phyloP scores from a whole-genome alignment of 495 filamentous ascomycete species.

The Cenococcum geophilum region DNA sequence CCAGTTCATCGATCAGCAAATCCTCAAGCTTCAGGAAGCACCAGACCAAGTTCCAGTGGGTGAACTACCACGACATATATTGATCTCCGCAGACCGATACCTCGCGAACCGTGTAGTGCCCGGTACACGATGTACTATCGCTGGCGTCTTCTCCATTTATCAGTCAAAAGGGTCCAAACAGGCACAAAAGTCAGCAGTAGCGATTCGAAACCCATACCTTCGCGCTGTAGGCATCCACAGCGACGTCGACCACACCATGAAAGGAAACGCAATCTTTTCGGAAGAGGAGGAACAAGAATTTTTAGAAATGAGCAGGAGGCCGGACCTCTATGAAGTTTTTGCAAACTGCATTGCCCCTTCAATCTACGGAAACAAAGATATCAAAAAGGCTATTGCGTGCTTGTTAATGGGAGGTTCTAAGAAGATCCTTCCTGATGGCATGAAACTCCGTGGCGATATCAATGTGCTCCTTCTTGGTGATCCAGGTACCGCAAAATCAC shows the following conservation, averaged over 20 bases:
- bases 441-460: conserved; percentile 97
- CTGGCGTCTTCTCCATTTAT: conserved; percentile 98
- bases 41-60: conserved; percentile 97
- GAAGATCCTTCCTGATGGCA: conserved; percentile 96
- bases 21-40: conserved; percentile 96
- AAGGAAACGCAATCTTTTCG: conserved; percentile 77
- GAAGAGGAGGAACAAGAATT: conserved; percentile 99
- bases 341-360: conserved; percentile 92
- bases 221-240: conserved; percentile 87
- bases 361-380: conserved; percentile 93
- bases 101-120: conserved; percentile 94
- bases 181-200: conserved; percentile 66
- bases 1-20: conserved; percentile 94
- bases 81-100: conserved; percentile 92
- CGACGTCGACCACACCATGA: conserved; percentile 82
- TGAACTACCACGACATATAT: conserved; percentile 88
- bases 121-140: conserved; percentile 87
- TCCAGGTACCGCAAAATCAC: conserved; percentile 97
- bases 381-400: conserved; percentile 98
- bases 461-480: conserved; percentile 97
- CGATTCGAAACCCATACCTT: conserved; percentile 94
- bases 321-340: conserved; percentile 87
- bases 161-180: conserved; percentile 82
- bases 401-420: conserved; percentile 93
- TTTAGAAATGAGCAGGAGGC: conserved; percentile 80